A percentile compares a stretch with the other conserved stretches of the same genome.
Conservation (phyloP, 805 yeast genomes). For the Candida ponderosae region DNA sequence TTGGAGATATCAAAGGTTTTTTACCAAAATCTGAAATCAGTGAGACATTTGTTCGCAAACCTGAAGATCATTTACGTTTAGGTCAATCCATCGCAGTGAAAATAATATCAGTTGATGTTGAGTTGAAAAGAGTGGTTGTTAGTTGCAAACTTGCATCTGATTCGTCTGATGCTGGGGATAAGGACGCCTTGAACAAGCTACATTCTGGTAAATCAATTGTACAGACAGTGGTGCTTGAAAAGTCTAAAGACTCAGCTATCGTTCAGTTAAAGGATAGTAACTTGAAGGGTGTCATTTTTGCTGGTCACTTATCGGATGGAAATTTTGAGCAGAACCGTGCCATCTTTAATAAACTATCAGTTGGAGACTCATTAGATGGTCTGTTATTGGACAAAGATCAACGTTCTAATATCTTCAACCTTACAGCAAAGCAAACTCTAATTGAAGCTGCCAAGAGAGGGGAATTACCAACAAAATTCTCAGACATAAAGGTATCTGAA, state of each 20-base stretch:
- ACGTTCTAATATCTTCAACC: conserved; percentile 50
- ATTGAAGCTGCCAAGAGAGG: conserved; percentile 51
- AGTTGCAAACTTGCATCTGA: conserved; percentile 60
- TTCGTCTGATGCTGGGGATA: conserved; percentile 36
- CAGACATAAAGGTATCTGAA: conserved; percentile 46
- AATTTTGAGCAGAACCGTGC: conserved; percentile 68
- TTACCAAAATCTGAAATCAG: conserved; percentile 85
- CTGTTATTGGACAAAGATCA: conserved; percentile 62
- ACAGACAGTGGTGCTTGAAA: conserved; percentile 58
- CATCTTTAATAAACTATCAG: conserved; percentile 47
- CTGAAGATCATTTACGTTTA: conserved; percentile 67
- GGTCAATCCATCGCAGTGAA: conserved; percentile 82
- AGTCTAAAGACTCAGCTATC: conserved; percentile 62
- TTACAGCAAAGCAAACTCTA: conserved; percentile 59
- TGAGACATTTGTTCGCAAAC: conserved; percentile 74
- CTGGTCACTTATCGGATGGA: conserved; percentile 73
- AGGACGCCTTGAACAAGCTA: conserved; percentile 39
- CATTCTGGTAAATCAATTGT: conserved; percentile 57
- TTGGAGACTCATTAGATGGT: conserved; percentile 54
- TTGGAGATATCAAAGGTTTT: conserved; percentile 70
- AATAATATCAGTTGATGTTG: conserved; percentile 48
- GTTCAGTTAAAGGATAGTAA: conserved; percentile 45
- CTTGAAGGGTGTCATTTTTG: conserved; percentile 62
- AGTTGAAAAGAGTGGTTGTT: conserved; percentile 50
- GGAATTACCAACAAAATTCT: conserved; percentile 49